A percentile compares a stretch with the other conserved stretches of the same genome.
Conservation (phyloP, 768 basidiomycete species). For the Leucocoprinus birnbaumii region DNA sequence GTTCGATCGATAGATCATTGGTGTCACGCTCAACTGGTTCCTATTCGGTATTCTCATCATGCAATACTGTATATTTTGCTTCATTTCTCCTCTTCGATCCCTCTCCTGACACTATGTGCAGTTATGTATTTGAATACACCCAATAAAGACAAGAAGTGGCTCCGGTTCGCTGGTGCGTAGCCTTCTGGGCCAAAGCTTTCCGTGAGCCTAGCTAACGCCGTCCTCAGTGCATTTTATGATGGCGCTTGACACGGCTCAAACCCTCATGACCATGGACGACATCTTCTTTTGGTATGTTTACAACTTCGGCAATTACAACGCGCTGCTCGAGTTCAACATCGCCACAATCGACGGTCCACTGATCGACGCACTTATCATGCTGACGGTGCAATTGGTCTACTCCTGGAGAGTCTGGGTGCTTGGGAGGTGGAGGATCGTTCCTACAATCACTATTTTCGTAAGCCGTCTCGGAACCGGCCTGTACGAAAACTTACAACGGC, state of each 20-base stretch:
- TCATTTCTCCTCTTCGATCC: neutral
- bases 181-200: too few species aligned
- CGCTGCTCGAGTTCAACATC: neutral
- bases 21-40: constrained; percentile 9
- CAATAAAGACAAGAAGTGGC: constrained; percentile 2
- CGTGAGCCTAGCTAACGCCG: neutral
- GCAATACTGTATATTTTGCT: constrained; percentile 6
- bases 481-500: neutral
- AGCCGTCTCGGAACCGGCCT: neutral
- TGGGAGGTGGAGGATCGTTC: neutral
- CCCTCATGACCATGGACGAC: constrained; percentile 7
- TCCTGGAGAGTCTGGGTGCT: constrained; percentile 6
- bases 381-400: constrained; percentile 6
- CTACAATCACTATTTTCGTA: neutral
- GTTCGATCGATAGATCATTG: neutral
- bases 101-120: neutral
- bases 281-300: constrained; percentile 5
- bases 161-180: neutral
- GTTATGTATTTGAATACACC: neutral
- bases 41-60: constrained; percentile 11
- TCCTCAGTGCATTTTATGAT: constrained; percentile 4
- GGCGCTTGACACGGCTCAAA: constrained; percentile 3
- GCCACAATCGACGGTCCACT: constrained; percentile 2
- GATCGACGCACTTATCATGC: constrained; percentile 2
- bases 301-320: constrained; percentile 2